These are phyloP conservation scores for Fragosphaeria purpurea DNA, from an alignment of 2,329 filamentous ascomycete species.

Conservation along the genomic window DNA sequence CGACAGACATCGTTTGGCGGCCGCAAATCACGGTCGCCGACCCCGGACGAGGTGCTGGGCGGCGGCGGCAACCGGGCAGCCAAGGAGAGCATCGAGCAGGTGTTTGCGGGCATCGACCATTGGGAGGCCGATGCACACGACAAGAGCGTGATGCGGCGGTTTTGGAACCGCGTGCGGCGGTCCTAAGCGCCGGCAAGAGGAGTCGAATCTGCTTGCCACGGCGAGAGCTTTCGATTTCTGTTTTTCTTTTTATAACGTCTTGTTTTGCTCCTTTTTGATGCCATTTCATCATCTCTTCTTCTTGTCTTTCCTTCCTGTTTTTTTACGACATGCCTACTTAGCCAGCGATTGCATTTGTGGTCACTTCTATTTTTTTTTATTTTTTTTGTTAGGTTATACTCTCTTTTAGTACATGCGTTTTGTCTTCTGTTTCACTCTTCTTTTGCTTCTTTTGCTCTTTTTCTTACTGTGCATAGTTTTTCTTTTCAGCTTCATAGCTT, in stretches of 20 bases:
- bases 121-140: slow-evolving; percentile 37
- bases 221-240: slow-evolving; percentile 1
- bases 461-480: background rate
- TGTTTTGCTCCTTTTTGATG: background rate
- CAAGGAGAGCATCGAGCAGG: slow-evolving; percentile 45
- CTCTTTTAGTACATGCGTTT: background rate
- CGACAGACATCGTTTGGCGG: slow-evolving; percentile 8
- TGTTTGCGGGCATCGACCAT: slow-evolving; percentile 44
- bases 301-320: background rate
- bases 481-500: background rate
- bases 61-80: slow-evolving; percentile 22
- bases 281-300: background rate
- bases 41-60: slow-evolving; percentile 17
- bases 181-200: slow-evolving; percentile 13
- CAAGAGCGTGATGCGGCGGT: slow-evolving; percentile 47
- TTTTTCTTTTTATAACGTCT: background rate
- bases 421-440: background rate
- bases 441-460: background rate
- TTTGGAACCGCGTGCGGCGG: slow-evolving; percentile 53
- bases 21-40: slow-evolving; percentile 13
- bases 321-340: background rate
- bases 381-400: background rate
- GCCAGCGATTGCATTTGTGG: background rate
- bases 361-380: background rate
- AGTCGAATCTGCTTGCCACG: background rate